These are phyloP conservation scores for Trametes cubensis DNA, from an alignment of 768 basidiomycete species.

Conservation along the genomic window DNA sequence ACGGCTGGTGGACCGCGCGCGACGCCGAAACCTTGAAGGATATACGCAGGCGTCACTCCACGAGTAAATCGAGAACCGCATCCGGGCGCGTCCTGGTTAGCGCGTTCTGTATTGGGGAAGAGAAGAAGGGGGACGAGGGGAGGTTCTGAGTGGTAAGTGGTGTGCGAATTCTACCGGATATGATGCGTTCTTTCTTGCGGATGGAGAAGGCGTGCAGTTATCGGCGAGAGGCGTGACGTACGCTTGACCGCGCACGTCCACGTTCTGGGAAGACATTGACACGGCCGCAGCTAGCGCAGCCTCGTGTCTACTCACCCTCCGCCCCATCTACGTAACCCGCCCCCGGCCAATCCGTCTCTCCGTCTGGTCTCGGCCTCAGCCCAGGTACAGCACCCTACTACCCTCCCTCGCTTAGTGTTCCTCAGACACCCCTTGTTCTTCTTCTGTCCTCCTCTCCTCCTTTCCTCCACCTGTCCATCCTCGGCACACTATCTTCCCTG, in stretches of 20 bases:
- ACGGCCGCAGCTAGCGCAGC: conserved; percentile 13
- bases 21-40: neutral
- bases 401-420: no score
- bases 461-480: no score
- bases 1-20: no score
- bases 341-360: neutral
- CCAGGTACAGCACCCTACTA: conserved; percentile 5
- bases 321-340: conserved; percentile 13
- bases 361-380: neutral
- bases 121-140: neutral
- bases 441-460: neutral
- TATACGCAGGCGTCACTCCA: neutral
- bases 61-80: neutral
- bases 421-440: conserved; percentile 9
- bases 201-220: neutral
- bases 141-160: neutral
- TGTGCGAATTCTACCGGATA: neutral
- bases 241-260: neutral
- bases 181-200: conserved; percentile 5
- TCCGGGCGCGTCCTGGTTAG: no score
- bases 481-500: no score
- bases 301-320: conserved; percentile 28
- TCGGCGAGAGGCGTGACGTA: conserved; percentile 4
- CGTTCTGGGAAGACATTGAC: neutral
- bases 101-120: neutral